Evolutionary conservation across 1,139 yeast species (phyloP).

Genomic region (Groenewaldozyma sp.): DNA sequence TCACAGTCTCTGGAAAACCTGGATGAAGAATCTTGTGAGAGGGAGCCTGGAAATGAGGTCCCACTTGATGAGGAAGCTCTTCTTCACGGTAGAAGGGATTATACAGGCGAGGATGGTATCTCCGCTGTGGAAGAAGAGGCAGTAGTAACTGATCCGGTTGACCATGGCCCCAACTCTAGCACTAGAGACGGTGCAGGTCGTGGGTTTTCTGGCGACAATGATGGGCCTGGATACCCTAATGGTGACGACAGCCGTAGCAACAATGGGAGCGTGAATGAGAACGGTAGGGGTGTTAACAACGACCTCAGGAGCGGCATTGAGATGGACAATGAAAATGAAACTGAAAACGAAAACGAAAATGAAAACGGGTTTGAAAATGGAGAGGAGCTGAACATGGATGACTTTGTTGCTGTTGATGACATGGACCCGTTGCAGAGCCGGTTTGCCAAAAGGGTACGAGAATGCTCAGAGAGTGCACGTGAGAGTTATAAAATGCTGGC

Average conservation of each 20-base stretch:
- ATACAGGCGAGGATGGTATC: too few species aligned
- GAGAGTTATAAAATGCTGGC: slow-evolving; percentile 13
- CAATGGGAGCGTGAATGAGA: not conserved
- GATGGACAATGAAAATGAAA: slow-evolving; percentile 8
- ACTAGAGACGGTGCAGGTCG: too few species aligned
- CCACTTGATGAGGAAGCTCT: too few species aligned
- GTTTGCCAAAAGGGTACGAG: slow-evolving; percentile 18
- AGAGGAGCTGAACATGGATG: slow-evolving; percentile 10
- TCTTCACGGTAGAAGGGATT: too few species aligned
- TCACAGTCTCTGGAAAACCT: too few species aligned
- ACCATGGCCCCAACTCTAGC: too few species aligned
- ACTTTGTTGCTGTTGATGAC: slow-evolving; percentile 19
- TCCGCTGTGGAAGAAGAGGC: too few species aligned
- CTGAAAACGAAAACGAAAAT: slow-evolving; percentile 2
- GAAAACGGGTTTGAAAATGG: not conserved
- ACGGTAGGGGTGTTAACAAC: slow-evolving; percentile 8
- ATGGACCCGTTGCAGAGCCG: slow-evolving; percentile 12
- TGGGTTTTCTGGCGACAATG: too few species aligned
- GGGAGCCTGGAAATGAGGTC: too few species aligned
- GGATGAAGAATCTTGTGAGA: too few species aligned
- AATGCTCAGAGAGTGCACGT: slow-evolving; percentile 14
- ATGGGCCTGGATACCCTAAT: too few species aligned
- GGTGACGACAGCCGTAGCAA: not conserved
- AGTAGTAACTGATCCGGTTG: too few species aligned
- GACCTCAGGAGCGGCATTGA: slow-evolving; percentile 7